These are phyloP conservation scores for Hyaloscypha variabilis DNA, from an alignment of 495 filamentous ascomycete species.

Conservation along the genomic window DNA sequence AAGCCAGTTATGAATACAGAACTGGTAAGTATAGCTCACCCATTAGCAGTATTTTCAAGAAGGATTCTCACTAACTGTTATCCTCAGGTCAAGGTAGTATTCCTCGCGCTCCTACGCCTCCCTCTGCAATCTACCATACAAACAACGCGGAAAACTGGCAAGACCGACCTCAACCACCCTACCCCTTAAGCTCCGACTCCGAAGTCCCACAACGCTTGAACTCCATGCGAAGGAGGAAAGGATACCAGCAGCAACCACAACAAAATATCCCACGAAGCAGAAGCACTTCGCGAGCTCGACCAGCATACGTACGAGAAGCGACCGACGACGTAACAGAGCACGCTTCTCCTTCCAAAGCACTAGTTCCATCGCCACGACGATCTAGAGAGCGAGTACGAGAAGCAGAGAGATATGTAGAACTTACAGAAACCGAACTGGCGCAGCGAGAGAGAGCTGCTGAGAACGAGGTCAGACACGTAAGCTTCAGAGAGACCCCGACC, in stretches of 20 bases:
- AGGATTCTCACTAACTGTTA: neutral
- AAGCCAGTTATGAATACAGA: conserved; percentile 7
- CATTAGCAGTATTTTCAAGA: neutral
- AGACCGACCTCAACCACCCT: conserved; percentile 5
- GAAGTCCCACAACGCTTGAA: neutral
- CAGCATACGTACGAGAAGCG: conserved; percentile 8
- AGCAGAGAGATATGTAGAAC: neutral
- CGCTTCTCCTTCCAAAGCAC: neutral
- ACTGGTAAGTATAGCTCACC: conserved; percentile 1
- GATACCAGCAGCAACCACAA: neutral
- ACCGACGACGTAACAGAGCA: conserved; percentile 1
- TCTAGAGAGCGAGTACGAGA: neutral
- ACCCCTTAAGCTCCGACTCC: conserved; percentile 8
- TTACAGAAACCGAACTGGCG: neutral
- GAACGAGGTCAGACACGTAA: conserved; percentile 3
- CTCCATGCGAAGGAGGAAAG: neutral
- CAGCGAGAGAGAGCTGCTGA: neutral
- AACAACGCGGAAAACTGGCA: neutral
- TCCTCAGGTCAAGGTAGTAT: neutral
- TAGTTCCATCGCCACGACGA: neutral
- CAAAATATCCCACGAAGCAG: neutral
- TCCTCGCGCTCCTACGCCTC: conserved; percentile 19
- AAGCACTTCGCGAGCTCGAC: conserved; percentile 5
- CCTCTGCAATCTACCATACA: conserved; percentile 3
- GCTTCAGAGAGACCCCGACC: neutral